Conservation (phyloP, 148 eudicot species). For the Bassia scoparia region DNA sequence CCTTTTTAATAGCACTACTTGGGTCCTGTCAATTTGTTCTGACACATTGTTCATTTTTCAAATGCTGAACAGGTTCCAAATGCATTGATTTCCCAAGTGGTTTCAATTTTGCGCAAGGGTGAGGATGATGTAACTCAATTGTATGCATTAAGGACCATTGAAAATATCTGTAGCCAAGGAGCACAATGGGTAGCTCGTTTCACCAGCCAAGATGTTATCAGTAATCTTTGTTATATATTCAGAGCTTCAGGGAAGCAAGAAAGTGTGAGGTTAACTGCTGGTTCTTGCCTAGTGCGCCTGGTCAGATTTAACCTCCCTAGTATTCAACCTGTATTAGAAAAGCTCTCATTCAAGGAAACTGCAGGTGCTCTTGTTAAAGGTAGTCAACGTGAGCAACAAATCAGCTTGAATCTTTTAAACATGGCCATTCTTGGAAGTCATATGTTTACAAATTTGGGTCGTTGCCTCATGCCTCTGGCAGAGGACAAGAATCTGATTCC, state of each 20-base stretch:
- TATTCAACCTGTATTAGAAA: slow-evolving; percentile 70
- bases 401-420: slow-evolving; percentile 80
- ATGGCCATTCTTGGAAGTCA: slow-evolving; percentile 76
- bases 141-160: slow-evolving; percentile 91
- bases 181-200: slow-evolving; percentile 87
- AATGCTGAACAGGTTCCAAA: slow-evolving; percentile 62
- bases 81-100: slow-evolving; percentile 69
- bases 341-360: slow-evolving; percentile 69
- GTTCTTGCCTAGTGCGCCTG: slow-evolving; percentile 87
- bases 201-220: slow-evolving; percentile 78
- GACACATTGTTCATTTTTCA: not conserved
- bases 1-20: not conserved
- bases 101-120: slow-evolving; percentile 83
- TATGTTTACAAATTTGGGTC: slow-evolving; percentile 59
- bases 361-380: slow-evolving; percentile 75
- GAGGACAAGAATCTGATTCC: slow-evolving; percentile 88
- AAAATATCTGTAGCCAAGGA: slow-evolving; percentile 94
- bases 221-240: slow-evolving; percentile 78
- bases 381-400: slow-evolving; percentile 90
- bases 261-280: slow-evolving; percentile 80
- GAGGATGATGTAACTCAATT: slow-evolving; percentile 94
- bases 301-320: slow-evolving; percentile 68
- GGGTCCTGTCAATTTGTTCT: not conserved
- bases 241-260: slow-evolving; percentile 89
- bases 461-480: slow-evolving; percentile 57